A percentile compares a stretch with the other conserved stretches of the same genome.
These are phyloP conservation scores for Teunomyces cretensis DNA, from an alignment of 805 yeast species.

Conservation along the genomic window DNA sequence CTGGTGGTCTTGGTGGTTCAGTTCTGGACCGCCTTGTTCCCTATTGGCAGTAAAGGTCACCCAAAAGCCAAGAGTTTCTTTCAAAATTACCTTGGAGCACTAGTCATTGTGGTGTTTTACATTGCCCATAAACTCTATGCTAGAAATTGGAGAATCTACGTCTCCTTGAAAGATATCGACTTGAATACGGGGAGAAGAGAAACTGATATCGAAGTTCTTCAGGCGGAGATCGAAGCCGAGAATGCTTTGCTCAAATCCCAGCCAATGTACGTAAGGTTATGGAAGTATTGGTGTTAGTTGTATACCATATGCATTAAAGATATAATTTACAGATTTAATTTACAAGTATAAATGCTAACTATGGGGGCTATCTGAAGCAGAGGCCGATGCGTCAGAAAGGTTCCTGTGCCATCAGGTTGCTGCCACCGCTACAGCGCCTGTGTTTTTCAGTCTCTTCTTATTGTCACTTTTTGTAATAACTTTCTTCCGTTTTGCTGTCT, in stretches of 20 bases:
- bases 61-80: constrained; percentile 22
- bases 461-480: constrained; percentile 11
- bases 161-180: constrained; percentile 22
- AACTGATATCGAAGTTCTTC: constrained; percentile 20
- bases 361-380: no score
- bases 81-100: constrained; percentile 26
- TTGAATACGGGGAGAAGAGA: constrained; percentile 26
- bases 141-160: constrained; percentile 19
- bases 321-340: not conserved
- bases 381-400: no score
- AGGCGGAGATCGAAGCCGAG: constrained; percentile 23
- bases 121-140: constrained; percentile 23
- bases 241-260: constrained; percentile 8
- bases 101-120: constrained; percentile 21
- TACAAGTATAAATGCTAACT: not conserved
- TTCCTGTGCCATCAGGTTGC: not conserved
- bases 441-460: constrained; percentile 24
- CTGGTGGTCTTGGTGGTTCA: constrained; percentile 23
- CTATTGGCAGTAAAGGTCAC: constrained; percentile 14
- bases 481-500: constrained; percentile 45
- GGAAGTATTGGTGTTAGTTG: constrained; percentile 12
- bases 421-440: constrained; percentile 7
- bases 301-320: not conserved
- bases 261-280: constrained; percentile 17
- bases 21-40: constrained; percentile 28